These are phyloP conservation scores for Leptographium galeiforme DNA, from an alignment of 2,329 filamentous ascomycete genomes.

Conservation along the genomic window DNA sequence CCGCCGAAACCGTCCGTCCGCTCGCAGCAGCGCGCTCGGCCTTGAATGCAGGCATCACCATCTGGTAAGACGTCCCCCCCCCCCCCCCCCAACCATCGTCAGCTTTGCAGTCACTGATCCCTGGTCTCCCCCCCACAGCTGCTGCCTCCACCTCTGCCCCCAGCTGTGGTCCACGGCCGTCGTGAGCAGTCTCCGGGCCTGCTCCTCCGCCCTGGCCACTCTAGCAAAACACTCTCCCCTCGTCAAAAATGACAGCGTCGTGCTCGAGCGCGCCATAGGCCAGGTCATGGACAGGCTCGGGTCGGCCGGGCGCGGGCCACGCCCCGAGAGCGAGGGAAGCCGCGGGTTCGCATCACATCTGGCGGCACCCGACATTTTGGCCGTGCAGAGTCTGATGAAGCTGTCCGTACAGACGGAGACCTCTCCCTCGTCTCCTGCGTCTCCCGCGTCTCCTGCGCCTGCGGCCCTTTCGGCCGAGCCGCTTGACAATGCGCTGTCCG, in stretches of 20 bases:
- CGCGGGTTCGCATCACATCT: background rate
- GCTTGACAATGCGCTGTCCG: background rate
- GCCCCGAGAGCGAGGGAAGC: background rate
- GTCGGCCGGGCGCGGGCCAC: background rate
- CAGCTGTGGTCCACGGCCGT: constrained; percentile 31
- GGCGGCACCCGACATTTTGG: constrained; percentile 3
- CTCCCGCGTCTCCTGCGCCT: background rate
- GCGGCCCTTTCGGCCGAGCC: background rate
- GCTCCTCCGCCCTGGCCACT: constrained; percentile 32
- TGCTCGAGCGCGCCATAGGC: constrained; percentile 31
- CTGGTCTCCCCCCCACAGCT: constrained; percentile 9
- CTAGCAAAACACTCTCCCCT: constrained; percentile 32
- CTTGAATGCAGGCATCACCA: constrained; percentile 27
- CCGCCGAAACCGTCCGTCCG: constrained; percentile 25
- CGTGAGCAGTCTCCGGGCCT: constrained; percentile 33
- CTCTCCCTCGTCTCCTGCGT: background rate
- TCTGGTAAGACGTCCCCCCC: constrained; percentile 9
- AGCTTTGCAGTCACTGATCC: background rate
- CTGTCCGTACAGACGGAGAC: background rate
- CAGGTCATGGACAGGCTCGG: constrained; percentile 25
- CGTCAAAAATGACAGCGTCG: constrained; percentile 32
- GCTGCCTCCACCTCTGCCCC: constrained; percentile 24
- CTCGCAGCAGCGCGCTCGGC: constrained; percentile 28
- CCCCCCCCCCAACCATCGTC: too few relatives aligned
- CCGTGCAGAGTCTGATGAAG: constrained; percentile 5